Percentiles rank a stretch among this genome's conserved stretches.
phyloP scores from a whole-genome alignment of 805 yeast species.

The Metschnikowia continentalis region DNA sequence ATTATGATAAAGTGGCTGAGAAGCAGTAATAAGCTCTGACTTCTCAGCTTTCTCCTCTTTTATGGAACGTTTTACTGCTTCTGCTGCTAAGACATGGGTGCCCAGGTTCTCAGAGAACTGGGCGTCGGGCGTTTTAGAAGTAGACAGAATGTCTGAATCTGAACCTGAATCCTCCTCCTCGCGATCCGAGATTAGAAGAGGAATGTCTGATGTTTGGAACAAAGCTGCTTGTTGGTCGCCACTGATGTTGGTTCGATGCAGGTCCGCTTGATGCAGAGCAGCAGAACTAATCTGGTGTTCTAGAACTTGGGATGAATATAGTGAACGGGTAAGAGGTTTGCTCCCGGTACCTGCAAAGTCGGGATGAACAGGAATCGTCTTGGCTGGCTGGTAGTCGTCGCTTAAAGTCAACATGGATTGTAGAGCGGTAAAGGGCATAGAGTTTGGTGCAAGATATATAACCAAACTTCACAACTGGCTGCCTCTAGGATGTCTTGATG shows the following conservation, averaged over 20 bases:
- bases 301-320: not conserved
- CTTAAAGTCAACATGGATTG: constrained; percentile 10
- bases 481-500: not conserved
- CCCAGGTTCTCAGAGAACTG: constrained; percentile 4
- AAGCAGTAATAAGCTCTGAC: not conserved
- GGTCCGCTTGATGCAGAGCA: not conserved
- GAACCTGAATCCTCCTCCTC: constrained; percentile 25
- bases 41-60: constrained; percentile 8
- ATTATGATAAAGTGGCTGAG: not conserved
- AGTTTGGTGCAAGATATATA: not conserved
- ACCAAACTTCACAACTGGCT: not conserved
- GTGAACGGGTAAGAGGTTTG: not conserved
- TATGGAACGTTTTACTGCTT: constrained; percentile 21
- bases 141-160: constrained; percentile 24
- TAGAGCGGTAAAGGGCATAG: not conserved
- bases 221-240: not conserved
- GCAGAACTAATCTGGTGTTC: not conserved
- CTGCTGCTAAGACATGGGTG: constrained; percentile 14
- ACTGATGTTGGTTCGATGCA: not conserved
- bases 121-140: not conserved
- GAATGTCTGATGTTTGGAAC: constrained; percentile 22
- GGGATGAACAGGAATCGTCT: constrained; percentile 7
- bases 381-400: constrained; percentile 9
- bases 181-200: constrained; percentile 30
- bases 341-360: constrained; percentile 1